Conservation (phyloP, 192 early-diverging fungal species). For the Backusella morwellensis region DNA sequence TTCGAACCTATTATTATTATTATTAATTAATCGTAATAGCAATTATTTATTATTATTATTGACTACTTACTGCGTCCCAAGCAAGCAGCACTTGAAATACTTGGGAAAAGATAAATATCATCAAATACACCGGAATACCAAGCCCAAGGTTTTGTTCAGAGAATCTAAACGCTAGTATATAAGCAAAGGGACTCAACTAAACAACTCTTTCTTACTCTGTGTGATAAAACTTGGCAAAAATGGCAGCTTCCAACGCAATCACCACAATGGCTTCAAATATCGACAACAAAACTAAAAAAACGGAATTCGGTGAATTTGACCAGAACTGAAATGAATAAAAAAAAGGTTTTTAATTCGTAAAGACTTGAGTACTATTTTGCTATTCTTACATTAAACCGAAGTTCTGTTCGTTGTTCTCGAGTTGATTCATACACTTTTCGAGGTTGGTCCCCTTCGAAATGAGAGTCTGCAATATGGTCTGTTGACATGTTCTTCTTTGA, state of each 20-base stretch:
- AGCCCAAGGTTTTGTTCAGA: conserved; percentile 14
- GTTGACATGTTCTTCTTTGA: conserved; percentile 2
- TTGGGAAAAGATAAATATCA: conserved; percentile 72
- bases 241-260: conserved; percentile 50
- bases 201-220: conserved; percentile 20
- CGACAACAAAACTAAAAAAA: conserved; percentile 32
- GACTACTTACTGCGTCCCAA: conserved; percentile 64
- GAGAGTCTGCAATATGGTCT: background rate
- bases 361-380: background rate
- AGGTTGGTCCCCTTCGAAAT: background rate
- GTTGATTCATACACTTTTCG: conserved; percentile 1
- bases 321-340: conserved; percentile 15
- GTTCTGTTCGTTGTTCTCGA: conserved; percentile 14
- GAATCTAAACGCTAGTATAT: background rate
- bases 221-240: conserved; percentile 47
- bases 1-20: conserved; percentile 45
- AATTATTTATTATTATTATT: background rate
- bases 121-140: conserved; percentile 69
- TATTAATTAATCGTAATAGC: background rate
- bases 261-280: conserved; percentile 53
- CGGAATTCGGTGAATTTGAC: conserved; percentile 30
- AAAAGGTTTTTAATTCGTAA: background rate
- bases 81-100: conserved; percentile 62
- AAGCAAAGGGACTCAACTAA: background rate
- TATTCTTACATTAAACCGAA: conserved; percentile 5